Base-by-base conservation (phyloP, 2,329 filamentous ascomycete species). In the Leptodontidium sp. region DNA sequence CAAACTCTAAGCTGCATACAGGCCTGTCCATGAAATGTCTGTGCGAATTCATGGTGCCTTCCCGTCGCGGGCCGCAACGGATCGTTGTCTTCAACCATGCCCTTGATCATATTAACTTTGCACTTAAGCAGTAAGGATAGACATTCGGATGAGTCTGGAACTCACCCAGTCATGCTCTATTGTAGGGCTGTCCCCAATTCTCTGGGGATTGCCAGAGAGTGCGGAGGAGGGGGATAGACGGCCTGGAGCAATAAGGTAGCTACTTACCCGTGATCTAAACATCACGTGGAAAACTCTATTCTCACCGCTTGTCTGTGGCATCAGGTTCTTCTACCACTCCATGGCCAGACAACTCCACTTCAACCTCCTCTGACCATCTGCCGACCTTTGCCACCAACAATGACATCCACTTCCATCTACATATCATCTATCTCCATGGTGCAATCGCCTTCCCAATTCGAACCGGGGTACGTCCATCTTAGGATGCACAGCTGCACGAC, bases 21-120 rank as follows among this genome's bases (percentile, higher is more conserved):
- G 57, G 21, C 57, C 38, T 40, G 57, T 59, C 57, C 57, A 59
- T 59, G 55, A 14, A 59, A 43, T 59, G 57, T 59, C 57, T 45
- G 57, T 59, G 57, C 57, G 38, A 59, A 26, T 59, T 59, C 17
- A 45, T n/a, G 35, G 57, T 59, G 57, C 57, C 57, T 43, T 59
- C 57, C 57, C 57, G 57, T 59, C 12, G 38, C 57, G 57, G 57
- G n/a, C 57, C 57, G 35, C n/a, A 21, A 38, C 55, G 55, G 52
- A 35, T 17, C 26, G 17, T n/a, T 40, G 35, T 24, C 35, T 58
- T 9, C n/a, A 12, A 14, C 35, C 35, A 58, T 58, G 55, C 6
- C n/a, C 29, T 6, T 14, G 8, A 7, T 21, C 38, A 55, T n/a
- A 55, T 55, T 55, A n/a, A 55, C 14, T 55, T 55, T 55, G 29